Conservation (phyloP, 192 early-diverging fungal species). For the Radiomyces spectabilis region DNA sequence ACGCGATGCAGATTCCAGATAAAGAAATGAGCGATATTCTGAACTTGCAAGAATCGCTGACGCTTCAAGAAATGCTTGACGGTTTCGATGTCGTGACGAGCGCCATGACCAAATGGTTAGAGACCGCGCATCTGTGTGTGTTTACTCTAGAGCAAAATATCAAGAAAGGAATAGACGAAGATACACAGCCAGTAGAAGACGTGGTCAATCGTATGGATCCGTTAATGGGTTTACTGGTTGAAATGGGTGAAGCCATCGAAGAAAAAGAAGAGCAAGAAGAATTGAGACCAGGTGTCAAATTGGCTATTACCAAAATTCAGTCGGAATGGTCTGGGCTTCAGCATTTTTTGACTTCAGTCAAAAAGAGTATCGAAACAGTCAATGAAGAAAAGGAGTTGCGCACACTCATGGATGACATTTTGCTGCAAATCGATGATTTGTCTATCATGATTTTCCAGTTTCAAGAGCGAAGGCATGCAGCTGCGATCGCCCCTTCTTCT, state of each 20-base stretch:
- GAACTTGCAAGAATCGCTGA: neutral
- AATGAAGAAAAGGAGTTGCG: conserved; percentile 25
- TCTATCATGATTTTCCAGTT: conserved; percentile 34
- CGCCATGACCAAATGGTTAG: conserved; percentile 41
- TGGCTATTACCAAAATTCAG: conserved; percentile 30
- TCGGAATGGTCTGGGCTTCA: conserved; percentile 40
- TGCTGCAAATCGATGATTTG: conserved; percentile 36
- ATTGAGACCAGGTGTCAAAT: conserved; percentile 7
- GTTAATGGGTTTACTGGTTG: conserved; percentile 35
- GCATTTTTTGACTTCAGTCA: conserved; percentile 38
- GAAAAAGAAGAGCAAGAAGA: conserved; percentile 16
- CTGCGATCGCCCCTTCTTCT: no score
- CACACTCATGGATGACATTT: conserved; percentile 30
- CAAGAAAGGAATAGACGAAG: conserved; percentile 30
- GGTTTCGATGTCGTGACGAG: neutral
- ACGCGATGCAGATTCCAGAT: neutral
- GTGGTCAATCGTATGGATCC: conserved; percentile 35
- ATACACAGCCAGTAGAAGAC: conserved; percentile 32
- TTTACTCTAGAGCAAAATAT: conserved; percentile 46
- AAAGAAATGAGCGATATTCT: neutral
- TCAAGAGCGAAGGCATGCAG: conserved; percentile 30
- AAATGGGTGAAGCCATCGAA: conserved; percentile 27
- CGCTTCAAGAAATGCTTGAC: neutral
- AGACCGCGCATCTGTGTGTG: conserved; percentile 42
- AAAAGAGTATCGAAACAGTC: conserved; percentile 34